These are phyloP conservation scores for Annulohypoxylon moriforme DNA, from an alignment of 495 filamentous ascomycete species.

Conservation along the genomic window DNA sequence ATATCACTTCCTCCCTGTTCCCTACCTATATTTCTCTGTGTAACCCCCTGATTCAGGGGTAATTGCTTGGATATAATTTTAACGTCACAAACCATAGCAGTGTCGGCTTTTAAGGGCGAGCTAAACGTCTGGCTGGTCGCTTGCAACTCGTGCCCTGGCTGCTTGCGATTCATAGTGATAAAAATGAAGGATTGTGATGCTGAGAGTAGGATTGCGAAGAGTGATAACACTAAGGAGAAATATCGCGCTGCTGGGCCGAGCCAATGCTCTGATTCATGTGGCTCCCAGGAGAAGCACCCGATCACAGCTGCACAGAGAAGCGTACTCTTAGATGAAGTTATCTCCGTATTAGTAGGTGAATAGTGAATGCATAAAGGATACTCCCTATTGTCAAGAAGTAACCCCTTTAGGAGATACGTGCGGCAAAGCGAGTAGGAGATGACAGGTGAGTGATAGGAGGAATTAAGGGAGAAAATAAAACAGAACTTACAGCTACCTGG, in stretches of 20 bases:
- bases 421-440: no score
- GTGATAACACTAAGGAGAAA: constrained; percentile 46
- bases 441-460: no score
- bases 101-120: neutral
- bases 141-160: neutral
- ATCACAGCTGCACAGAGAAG: constrained; percentile 48
- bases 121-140: neutral
- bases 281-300: constrained; percentile 50
- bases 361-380: neutral
- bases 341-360: neutral
- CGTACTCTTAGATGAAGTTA: constrained; percentile 27
- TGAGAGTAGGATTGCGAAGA: constrained; percentile 44
- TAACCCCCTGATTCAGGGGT: neutral
- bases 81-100: constrained; percentile 17
- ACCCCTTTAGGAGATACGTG: no score
- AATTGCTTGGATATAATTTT: no score
- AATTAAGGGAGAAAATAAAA: no score
- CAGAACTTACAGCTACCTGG: constrained; percentile 46
- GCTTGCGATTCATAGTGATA: constrained; percentile 30
- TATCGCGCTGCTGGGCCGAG: constrained; percentile 47
- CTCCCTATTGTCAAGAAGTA: no score
- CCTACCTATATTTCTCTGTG: no score
- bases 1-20: neutral
- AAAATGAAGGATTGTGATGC: constrained; percentile 45
- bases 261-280: constrained; percentile 41